Evolutionary conservation across 495 filamentous ascomycete species (phyloP).

Genomic region (Xylaria acuta): DNA sequence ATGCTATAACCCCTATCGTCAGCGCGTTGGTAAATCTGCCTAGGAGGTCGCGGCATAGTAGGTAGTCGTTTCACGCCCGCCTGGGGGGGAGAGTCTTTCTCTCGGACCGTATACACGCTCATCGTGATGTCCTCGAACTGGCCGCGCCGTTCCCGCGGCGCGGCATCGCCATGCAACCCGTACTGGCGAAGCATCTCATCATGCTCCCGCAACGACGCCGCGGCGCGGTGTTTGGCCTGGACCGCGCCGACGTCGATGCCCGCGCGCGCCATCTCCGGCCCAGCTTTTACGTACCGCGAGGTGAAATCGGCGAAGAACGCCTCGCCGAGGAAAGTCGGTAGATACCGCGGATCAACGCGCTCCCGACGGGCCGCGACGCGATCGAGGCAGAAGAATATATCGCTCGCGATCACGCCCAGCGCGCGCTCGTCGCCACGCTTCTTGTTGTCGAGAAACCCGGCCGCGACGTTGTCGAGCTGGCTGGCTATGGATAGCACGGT

Average conservation of each 20-base stretch:
- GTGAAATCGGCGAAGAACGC: conserved; percentile 40
- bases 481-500: conserved; percentile 33
- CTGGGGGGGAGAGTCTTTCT: background rate
- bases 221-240: conserved; percentile 24
- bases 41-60: background rate
- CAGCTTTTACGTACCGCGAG: conserved; percentile 13
- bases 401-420: conserved; percentile 25
- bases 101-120: conserved; percentile 21
- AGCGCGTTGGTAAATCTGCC: background rate
- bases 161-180: conserved; percentile 16
- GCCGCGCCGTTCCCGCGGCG: background rate
- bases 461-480: conserved; percentile 36
- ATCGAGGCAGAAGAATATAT: conserved; percentile 35
- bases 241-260: conserved; percentile 37
- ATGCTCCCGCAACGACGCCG: conserved; percentile 27
- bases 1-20: too few relatives aligned
- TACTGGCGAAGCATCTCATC: conserved; percentile 31
- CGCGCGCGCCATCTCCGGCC: conserved; percentile 31
- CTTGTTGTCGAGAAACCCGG: conserved; percentile 29
- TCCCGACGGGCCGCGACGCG: conserved; percentile 18
- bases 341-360: conserved; percentile 1
- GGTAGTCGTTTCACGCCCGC: background rate
- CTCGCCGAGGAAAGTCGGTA: conserved; percentile 34
- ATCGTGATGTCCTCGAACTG: conserved; percentile 30
- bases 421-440: conserved; percentile 20